These are phyloP conservation scores for Colletotrichum spinosum DNA, from an alignment of 2,329 filamentous ascomycete genomes.

Conservation along the genomic window DNA sequence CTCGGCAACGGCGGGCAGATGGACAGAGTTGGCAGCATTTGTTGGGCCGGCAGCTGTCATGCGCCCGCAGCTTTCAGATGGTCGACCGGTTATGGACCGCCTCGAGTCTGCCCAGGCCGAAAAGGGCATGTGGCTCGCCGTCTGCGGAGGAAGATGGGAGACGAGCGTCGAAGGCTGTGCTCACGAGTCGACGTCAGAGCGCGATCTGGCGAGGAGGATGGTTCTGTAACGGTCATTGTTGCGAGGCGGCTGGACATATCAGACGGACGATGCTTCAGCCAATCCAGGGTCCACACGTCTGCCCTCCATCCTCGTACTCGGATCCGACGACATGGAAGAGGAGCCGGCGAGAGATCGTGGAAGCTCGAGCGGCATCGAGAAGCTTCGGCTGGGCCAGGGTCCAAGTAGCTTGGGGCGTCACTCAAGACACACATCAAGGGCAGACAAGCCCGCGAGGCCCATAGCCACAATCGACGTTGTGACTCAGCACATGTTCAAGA, in stretches of 20 bases:
- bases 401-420: no score
- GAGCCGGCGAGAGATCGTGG: not conserved
- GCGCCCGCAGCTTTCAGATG: conserved; percentile 17
- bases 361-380: conserved; percentile 1
- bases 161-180: not conserved
- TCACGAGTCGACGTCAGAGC: not conserved
- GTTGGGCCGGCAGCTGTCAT: conserved; percentile 31
- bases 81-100: not conserved
- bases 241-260: conserved; percentile 2
- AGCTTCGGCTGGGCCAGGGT: not conserved
- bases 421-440: not conserved
- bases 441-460: not conserved
- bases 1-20: conserved; percentile 7
- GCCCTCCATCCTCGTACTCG: conserved; percentile 24
- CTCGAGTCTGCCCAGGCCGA: not conserved
- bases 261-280: conserved; percentile 20
- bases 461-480: not conserved
- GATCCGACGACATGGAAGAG: not conserved
- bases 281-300: not conserved
- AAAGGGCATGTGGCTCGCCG: not conserved
- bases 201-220: not conserved
- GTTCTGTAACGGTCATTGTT: conserved; percentile 15
- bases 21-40: not conserved
- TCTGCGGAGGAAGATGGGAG: not conserved
- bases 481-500: not conserved